Percentiles rank a stretch among this genome's conserved stretches.
These are phyloP conservation scores for Metschnikowia bowlesiae DNA, from an alignment of 805 yeast genomes.

Conservation along the genomic window DNA sequence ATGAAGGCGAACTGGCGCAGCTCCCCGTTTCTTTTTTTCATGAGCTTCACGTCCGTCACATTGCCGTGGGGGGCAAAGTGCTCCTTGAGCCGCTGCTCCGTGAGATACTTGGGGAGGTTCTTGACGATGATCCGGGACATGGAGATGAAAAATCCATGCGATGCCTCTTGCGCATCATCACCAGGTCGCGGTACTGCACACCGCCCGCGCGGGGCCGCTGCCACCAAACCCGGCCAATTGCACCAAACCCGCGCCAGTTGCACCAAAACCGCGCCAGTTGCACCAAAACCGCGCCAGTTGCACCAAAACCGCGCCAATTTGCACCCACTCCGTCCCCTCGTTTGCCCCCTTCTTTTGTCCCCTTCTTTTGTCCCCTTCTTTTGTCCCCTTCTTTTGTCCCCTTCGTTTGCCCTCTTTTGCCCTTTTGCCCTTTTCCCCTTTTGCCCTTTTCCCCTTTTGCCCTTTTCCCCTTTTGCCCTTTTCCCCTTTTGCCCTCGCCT, in stretches of 20 bases:
- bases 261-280: not conserved
- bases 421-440: no score
- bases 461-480: not conserved
- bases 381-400: no score
- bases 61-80: conserved; percentile 60
- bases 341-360: not conserved
- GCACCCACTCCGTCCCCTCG: not conserved
- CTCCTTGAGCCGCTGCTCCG: conserved; percentile 65
- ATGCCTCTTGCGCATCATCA: conserved; percentile 3
- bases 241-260: not conserved
- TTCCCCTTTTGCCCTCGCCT: not conserved
- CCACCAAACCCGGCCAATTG: no score
- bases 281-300: not conserved
- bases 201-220: no score
- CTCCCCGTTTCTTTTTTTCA: conserved; percentile 77
- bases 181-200: not conserved
- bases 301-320: not conserved
- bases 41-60: conserved; percentile 84
- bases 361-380: not conserved
- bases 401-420: not conserved
- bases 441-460: no score
- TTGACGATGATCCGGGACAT: conserved; percentile 91
- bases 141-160: conserved; percentile 3
- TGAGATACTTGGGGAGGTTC: conserved; percentile 74
- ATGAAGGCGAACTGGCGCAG: conserved; percentile 91